Conservation (phyloP, 2,329 filamentous ascomycete genomes). For the Periconia macrospinosa region DNA sequence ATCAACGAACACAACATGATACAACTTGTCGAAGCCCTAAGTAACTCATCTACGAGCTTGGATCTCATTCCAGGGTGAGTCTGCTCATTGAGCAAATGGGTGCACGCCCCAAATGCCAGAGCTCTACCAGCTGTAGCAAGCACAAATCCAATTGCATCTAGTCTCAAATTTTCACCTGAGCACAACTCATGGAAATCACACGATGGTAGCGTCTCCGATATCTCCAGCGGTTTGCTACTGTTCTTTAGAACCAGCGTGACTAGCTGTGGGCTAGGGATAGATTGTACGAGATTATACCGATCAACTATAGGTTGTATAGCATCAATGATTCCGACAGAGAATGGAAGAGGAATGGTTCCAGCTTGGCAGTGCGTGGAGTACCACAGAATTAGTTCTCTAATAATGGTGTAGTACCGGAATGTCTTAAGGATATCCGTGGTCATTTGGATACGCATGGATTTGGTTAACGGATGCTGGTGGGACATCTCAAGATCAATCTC, state of each 20-base stretch:
- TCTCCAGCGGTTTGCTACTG: slow-evolving; percentile 26
- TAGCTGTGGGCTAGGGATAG: slow-evolving; percentile 26
- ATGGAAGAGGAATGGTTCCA: slow-evolving; percentile 38
- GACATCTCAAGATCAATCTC: slow-evolving; percentile 32
- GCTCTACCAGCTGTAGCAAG: slow-evolving; percentile 42
- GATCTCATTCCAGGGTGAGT: slow-evolving; percentile 17
- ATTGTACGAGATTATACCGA: slow-evolving; percentile 28
- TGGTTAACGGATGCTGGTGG: slow-evolving; percentile 34
- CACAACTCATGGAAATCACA: slow-evolving; percentile 42
- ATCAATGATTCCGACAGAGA: slow-evolving; percentile 39
- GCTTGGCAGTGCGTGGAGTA: slow-evolving; percentile 32
- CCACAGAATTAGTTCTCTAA: slow-evolving; percentile 26
- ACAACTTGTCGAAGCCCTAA: slow-evolving; percentile 41
- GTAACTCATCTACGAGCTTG: slow-evolving; percentile 31
- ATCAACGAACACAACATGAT: slow-evolving; percentile 43
- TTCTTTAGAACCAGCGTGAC: slow-evolving; percentile 31
- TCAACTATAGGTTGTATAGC: slow-evolving; percentile 33
- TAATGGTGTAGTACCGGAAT: slow-evolving; percentile 28
- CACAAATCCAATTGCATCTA: slow-evolving; percentile 45
- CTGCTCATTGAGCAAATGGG: slow-evolving; percentile 22
- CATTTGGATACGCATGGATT: slow-evolving; percentile 34
- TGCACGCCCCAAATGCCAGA: slow-evolving; percentile 26
- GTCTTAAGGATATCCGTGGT: slow-evolving; percentile 27
- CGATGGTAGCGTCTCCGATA: slow-evolving; percentile 28
- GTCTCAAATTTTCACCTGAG: slow-evolving; percentile 41